Evolutionary conservation across 1,284 basidiomycete genomes (phyloP), one percentile per base, ranked within the genome.

Genomic region (Thecaphora thlaspeos): DNA sequence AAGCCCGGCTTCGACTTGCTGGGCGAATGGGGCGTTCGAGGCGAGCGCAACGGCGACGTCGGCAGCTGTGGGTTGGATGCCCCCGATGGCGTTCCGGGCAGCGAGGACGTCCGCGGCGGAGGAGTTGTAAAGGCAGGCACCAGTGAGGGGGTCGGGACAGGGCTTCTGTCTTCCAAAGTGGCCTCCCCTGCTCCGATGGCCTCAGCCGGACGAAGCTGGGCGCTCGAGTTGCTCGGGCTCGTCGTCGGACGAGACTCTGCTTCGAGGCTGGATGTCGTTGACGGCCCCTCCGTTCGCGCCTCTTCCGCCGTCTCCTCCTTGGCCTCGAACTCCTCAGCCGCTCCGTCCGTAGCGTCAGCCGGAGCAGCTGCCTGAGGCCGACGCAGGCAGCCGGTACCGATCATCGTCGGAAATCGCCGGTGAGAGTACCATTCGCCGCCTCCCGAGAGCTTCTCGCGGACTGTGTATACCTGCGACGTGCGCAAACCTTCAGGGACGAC

Each of bases 381-480:
- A 21, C 38, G 21, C 18, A 22, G n/a, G 38, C 38, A 39, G 32
- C 32, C 32, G 32, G 32, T 34, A 15, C 62, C 62, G 1, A 65
- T 50, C 62, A 65, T 61, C 19, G 51, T 51, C 1, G 62, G 62
- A 11, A 65, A 51, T 26, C 41, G 46, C 32, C 62, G 40, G 21
- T 61, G 62, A 14, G 22, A 38, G 36, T 65, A 61, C 62, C 62
- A 65, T 1, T 55, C 49, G 4, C 48, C 62, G 12, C 51, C 46
- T 7, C 40, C 41, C 23, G 43, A 28, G 10, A 34, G 32, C 32
- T 34, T 34, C 7, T 34, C 32, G 32, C 32, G 32, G 11, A 7
- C 4, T 11, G 9, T 34, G 10, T 15, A 34, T 11, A 4, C 5
- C 11, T 8, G 32, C 14, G 8, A 14, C 28, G 14, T 14, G 8